These are phyloP conservation scores for Phytopythium vexans DNA, from an alignment of 352 stramenopile species.

Conservation along the genomic window DNA sequence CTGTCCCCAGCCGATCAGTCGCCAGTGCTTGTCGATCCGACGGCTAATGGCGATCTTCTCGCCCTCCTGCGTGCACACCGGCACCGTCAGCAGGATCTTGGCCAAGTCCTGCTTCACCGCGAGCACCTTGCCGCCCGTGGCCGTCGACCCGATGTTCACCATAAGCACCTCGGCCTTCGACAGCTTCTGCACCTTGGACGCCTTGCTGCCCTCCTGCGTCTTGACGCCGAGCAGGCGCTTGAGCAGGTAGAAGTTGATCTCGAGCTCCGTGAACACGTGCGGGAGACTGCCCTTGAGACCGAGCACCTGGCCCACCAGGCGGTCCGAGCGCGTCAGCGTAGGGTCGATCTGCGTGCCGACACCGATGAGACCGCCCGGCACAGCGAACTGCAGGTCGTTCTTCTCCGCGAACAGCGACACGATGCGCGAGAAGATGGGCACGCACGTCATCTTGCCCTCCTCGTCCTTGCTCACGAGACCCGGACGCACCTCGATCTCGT, in stretches of 20 bases:
- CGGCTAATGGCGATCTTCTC: conserved; percentile 99
- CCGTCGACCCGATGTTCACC: conserved; percentile 99
- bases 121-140: conserved; percentile 95
- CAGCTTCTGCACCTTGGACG: conserved; percentile 99
- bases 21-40: conserved; percentile 99
- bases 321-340: conserved; percentile 98
- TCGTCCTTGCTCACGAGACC: conserved; percentile 99
- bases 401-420: conserved; percentile 98
- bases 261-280: conserved; percentile 98
- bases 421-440: conserved; percentile 93
- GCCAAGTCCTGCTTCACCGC: conserved; percentile 97
- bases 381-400: conserved; percentile 99
- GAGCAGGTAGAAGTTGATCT: conserved; percentile 99
- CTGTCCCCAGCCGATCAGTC: conserved; percentile 99
- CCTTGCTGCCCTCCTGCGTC: conserved; percentile 98
- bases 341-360: conserved; percentile 99
- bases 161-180: conserved; percentile 99
- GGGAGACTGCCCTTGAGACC: conserved; percentile 97
- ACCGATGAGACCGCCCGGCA: conserved; percentile 99
- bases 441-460: conserved; percentile 93
- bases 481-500: conserved; percentile 99
- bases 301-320: conserved; percentile 98
- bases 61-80: conserved; percentile 99
- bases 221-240: conserved; percentile 98
- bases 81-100: conserved; percentile 98